Percentiles rank a stretch among this genome's conserved stretches.
These are phyloP conservation scores for Ormosia semicastrata DNA, from an alignment of 306 rosid genomes.

Conservation along the genomic window DNA sequence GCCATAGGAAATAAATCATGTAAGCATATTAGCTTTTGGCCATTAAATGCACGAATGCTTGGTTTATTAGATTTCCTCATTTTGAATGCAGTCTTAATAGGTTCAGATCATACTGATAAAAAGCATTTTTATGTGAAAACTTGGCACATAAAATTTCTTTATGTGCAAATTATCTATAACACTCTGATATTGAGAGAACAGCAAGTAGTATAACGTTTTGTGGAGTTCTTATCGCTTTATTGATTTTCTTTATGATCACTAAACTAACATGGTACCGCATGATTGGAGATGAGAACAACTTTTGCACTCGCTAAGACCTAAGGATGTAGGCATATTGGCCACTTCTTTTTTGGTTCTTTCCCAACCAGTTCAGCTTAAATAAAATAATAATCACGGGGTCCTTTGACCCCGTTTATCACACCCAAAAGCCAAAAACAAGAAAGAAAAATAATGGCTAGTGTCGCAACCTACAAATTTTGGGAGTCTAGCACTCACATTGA, in stretches of 20 bases:
- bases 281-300: neutral
- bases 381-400: neutral
- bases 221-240: neutral
- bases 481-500: neutral
- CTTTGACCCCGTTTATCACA: neutral
- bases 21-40: neutral
- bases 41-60: neutral
- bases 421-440: neutral
- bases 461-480: neutral
- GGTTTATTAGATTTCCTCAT: neutral
- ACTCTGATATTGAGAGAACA: neutral
- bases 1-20: neutral
- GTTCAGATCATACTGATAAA: neutral
- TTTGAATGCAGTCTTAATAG: neutral
- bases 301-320: neutral
- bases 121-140: neutral
- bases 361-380: neutral
- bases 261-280: neutral
- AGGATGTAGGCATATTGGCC: neutral
- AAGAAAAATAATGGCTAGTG: neutral
- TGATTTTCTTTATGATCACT: neutral
- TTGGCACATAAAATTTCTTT: neutral
- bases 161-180: neutral
- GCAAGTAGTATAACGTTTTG: neutral
- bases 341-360: neutral